Evolutionary conservation across 2,329 filamentous ascomycete genomes (phyloP).

Genomic region (Sordariomycetes sp.): DNA sequence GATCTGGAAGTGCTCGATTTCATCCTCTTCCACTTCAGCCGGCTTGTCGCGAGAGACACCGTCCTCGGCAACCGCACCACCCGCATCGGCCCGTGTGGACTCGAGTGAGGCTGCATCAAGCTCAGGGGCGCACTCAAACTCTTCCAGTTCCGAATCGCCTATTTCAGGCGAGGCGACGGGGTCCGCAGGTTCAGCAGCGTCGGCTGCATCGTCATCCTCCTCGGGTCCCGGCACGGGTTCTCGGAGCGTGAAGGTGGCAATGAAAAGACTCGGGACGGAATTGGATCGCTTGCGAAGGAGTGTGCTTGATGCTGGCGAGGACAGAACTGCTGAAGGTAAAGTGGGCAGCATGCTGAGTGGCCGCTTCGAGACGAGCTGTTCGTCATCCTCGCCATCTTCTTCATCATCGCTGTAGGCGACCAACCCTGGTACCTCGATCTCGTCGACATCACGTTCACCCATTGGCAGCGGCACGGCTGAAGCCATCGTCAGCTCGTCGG

Average conservation of each 20-base stretch:
- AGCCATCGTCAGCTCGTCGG: conserved; percentile 20
- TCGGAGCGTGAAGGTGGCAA: conserved; percentile 11
- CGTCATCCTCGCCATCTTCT: conserved; percentile 28
- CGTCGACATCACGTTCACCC: conserved; percentile 57
- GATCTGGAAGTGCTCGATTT: conserved; percentile 47
- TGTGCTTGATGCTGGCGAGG: conserved; percentile 11
- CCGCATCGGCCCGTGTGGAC: neutral
- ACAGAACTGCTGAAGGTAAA: conserved; percentile 6
- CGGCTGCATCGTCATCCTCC: neutral
- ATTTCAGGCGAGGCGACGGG: conserved; percentile 6
- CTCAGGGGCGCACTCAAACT: neutral
- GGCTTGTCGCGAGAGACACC: neutral
- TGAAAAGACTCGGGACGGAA: conserved; percentile 33
- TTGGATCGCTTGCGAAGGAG: conserved; percentile 31
- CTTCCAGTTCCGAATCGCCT: conserved; percentile 5
- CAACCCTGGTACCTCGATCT: conserved; percentile 71
- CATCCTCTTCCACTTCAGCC: conserved; percentile 5
- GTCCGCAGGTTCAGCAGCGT: neutral
- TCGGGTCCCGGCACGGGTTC: neutral
- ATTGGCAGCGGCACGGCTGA: conserved; percentile 55
- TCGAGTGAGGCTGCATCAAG: neutral
- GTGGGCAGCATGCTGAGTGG: conserved; percentile 33
- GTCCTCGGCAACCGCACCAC: neutral
- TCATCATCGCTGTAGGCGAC: conserved; percentile 54
- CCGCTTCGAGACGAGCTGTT: conserved; percentile 20